Evolutionary conservation across 768 basidiomycete species (phyloP), one percentile per base, ranked within the genome.

Genomic region (Kwoniella bestiolae): DNA sequence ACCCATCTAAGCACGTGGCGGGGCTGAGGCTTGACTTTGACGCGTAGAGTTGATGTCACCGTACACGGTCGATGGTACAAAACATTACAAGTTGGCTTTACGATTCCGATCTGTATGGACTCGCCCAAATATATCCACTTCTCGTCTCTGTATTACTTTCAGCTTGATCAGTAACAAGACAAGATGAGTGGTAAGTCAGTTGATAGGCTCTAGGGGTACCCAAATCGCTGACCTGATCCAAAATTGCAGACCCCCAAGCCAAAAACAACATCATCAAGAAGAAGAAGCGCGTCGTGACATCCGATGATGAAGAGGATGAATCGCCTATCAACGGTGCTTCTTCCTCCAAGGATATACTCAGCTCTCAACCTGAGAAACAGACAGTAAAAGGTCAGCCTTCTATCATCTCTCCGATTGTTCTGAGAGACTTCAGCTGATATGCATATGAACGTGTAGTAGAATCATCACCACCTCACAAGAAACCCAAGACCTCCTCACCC

Each of bases 221-320:
- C 41, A 2, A 2, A 45, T 45, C 8, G 29, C 59, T 53, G 41
- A 56, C 23, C 7, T 29, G n/a, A 2, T 23, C 21, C 21, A 8
- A 35, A 71, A 68, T 70, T 25, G 29, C 34, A 29, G 75, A 69
- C 21, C 58, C 56, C 3, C 71, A 69, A 3, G 32, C 69, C 29
- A 72, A 70, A 50, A 31, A 23, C 18, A 29, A 65, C 35, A 34
- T 41, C 25, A 21, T 38, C 0, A 56, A 50, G 50, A 68, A 72
- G 65, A 73, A 72, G 60, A 77, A 75, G 64, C 71, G 74, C 14
- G 56, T 77, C 14, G 68, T 77, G 50, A 57, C 67, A 45, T 71
- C 74, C 9, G 73, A 75, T 46, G 69, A 71, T 5, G 73, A 74
- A 32, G 76, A 67, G 4, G 69, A 66, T 26, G 66, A 28, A 11